Evolutionary conservation across 2,329 filamentous ascomycete genomes (phyloP), one percentile per base, ranked within the genome.

Genomic region (Lecanicillium sp.): DNA sequence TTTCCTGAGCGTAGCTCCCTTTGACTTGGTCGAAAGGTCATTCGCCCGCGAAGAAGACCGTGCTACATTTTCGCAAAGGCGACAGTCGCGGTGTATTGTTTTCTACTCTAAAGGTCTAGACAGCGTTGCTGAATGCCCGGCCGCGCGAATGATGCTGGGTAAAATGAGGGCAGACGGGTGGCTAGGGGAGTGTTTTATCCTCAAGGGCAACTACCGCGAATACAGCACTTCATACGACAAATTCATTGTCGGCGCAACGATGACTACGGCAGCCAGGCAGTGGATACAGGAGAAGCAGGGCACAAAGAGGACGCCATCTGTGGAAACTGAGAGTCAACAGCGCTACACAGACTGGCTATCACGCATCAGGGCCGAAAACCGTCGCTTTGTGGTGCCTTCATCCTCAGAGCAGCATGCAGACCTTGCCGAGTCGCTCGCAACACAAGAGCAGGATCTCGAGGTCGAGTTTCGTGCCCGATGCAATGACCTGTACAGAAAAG

Each of bases 201-300:
- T 77, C 25, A 75, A 75, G 48, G 72, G 73, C 0, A 69, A 73
- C 38, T 77, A 71, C 49, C 62, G 64, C 33, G 72, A 77, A 44
- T 77, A 77, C 44, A 71, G 69, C 13, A 59, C 61, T 18, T 71
- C 69, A 0, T 77, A 73, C 44, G 65, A 66, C 43, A 68, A 66
- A 42, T 68, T 72, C 43, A 70, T 75, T 42, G 60, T 59, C 15
- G 66, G 63, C 4, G 49, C 56, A 20, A 67, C 59, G 43, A 69
- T 62, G 50, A 64, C 61, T 2, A 54, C 60, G 17, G 58, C 57
- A 7, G 61, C 61, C n/a, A 60, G 58, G 28, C 56, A 63, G 31
- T 64, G 66, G 40, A 41, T 62, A 4, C 17, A 5, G 3, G 65
- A 66, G 32, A 53, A 28, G 25, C 45, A 52, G 4, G 43, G 43